Conservation (phyloP, 257 asterid species). For the Penstemon barbatus region DNA sequence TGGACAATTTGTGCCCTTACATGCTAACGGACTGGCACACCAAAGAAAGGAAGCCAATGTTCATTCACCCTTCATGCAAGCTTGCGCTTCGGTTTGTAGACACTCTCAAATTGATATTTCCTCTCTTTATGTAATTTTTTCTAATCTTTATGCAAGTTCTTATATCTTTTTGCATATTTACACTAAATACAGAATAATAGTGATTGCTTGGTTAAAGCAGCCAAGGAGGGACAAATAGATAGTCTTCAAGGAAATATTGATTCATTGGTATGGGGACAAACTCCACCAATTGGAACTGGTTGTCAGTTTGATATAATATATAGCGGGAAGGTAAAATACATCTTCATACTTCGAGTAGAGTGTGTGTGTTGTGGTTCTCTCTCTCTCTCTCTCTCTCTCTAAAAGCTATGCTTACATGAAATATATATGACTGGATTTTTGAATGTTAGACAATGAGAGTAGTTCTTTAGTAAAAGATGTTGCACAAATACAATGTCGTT, state of each 20-base stretch:
- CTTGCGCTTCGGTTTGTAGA: constrained; percentile 72
- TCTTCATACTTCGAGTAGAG: constrained; percentile 20
- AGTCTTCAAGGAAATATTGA: constrained; percentile 75
- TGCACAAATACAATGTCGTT: too few species aligned
- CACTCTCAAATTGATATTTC: constrained; percentile 10
- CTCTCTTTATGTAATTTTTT: constrained; percentile 15
- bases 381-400: too few species aligned
- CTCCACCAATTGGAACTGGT: constrained; percentile 83
- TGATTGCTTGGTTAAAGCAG: constrained; percentile 65
- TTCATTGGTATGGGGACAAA: constrained; percentile 85
- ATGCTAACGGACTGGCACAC: constrained; percentile 66
- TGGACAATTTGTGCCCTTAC: constrained; percentile 76
- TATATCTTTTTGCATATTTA: constrained; percentile 23
- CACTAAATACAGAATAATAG: constrained; percentile 66
- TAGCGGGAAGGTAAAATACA: constrained; percentile 55
- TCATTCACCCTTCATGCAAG: constrained; percentile 74
- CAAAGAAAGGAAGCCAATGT: constrained; percentile 71
- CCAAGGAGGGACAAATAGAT: constrained; percentile 66
- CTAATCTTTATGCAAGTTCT: constrained; percentile 20
- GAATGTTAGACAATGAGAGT: not conserved
- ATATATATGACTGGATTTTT: not conserved
- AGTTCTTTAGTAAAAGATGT: too few species aligned
- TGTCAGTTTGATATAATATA: constrained; percentile 61
- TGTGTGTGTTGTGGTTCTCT: too few species aligned
- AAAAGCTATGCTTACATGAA: too few species aligned